phyloP scores from a whole-genome alignment of 2,329 filamentous ascomycete genomes.

The Diplodia sapinea region DNA sequence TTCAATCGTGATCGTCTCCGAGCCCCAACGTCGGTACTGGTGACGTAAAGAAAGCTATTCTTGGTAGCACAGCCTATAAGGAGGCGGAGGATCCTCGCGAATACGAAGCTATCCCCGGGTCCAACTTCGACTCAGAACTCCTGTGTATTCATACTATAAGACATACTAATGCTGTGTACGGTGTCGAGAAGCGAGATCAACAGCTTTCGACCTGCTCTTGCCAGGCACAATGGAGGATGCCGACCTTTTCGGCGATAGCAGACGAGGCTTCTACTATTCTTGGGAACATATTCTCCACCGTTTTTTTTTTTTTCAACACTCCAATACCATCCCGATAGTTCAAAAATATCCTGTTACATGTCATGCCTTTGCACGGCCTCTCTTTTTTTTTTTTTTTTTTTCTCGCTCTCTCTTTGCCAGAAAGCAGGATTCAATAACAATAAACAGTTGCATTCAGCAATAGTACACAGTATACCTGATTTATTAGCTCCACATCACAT shows the following conservation, averaged over 20 bases:
- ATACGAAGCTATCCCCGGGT: neutral
- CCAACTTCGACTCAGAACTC: slow-evolving; percentile 5
- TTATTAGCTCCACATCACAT: neutral
- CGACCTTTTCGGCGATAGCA: neutral
- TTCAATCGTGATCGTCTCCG: neutral
- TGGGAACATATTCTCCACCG: neutral
- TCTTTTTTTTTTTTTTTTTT: no score
- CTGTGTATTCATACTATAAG: slow-evolving; percentile 5
- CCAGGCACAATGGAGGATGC: neutral
- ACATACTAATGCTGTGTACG: slow-evolving; percentile 23
- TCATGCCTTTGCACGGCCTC: neutral
- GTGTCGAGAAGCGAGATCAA: slow-evolving; percentile 17
- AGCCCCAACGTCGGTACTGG: slow-evolving; percentile 7
- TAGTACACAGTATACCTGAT: slow-evolving; percentile 2
- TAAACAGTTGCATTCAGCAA: neutral
- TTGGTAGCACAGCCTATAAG: slow-evolving; percentile 19
- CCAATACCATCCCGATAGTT: neutral
- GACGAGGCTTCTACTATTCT: neutral
- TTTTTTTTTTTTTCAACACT: neutral
- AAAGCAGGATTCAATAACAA: neutral
- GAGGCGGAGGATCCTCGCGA: slow-evolving; percentile 22
- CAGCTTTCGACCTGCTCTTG: neutral
- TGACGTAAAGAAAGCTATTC: slow-evolving; percentile 21
- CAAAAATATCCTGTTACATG: neutral
- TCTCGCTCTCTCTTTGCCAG: neutral